Evolutionary conservation across 352 stramenopile genomes (phyloP).

Genomic region (Phytophthora hibernalis): DNA sequence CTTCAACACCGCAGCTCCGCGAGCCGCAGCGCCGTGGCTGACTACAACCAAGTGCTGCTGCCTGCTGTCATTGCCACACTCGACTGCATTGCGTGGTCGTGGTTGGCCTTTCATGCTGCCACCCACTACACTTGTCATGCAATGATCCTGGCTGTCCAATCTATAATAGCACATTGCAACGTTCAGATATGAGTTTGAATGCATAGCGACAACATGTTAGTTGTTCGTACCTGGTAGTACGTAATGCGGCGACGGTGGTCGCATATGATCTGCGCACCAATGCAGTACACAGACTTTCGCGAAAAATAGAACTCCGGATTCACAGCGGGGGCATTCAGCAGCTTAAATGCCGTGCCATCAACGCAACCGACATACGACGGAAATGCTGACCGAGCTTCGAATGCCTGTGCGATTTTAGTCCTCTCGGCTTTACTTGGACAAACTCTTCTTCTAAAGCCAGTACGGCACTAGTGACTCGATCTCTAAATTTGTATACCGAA

Average conservation of each 20-base stretch:
- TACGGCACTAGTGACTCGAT: constrained; percentile 1
- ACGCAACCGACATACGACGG: not conserved
- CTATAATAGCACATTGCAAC: not conserved
- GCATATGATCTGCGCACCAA: constrained; percentile 5
- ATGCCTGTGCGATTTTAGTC: not conserved
- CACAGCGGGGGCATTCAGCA: not conserved
- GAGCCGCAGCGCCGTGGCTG: too few species aligned
- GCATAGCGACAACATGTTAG: not conserved
- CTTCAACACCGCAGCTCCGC: too few species aligned
- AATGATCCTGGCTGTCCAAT: not conserved
- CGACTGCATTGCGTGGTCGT: too few species aligned
- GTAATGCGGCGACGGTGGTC: not conserved
- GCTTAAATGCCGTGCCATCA: too few species aligned
- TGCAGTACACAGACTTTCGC: constrained; percentile 1
- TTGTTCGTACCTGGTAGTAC: constrained; percentile 4
- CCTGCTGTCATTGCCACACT: too few species aligned
- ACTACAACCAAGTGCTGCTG: too few species aligned
- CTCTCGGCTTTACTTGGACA: not conserved
- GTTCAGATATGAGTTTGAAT: not conserved
- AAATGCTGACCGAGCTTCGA: not conserved
- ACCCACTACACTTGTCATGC: too few species aligned
- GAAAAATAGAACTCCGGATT: constrained; percentile 9
- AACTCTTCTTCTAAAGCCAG: constrained; percentile 4
- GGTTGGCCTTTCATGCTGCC: too few species aligned
- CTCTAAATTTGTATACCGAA: too few species aligned